Evolutionary conservation across 2,329 filamentous ascomycete genomes (phyloP).

Genomic region (Trichoderma sp.): DNA sequence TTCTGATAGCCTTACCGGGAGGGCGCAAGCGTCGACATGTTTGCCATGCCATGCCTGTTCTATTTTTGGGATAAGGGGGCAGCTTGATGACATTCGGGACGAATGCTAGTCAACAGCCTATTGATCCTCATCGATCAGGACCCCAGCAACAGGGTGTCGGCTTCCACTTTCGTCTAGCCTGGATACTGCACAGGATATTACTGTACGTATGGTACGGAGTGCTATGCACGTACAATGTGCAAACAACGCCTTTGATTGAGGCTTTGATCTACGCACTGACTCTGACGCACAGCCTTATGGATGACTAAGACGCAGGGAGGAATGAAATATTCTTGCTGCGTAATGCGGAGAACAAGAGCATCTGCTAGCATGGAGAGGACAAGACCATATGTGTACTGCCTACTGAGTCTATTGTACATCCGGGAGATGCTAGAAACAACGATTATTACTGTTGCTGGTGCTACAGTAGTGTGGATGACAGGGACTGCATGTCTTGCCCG

Average conservation of each 20-base stretch:
- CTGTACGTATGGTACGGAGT: no score
- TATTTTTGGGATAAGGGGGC: conserved; percentile 12
- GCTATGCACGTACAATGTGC: neutral
- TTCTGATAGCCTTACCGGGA: neutral
- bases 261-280: neutral
- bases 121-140: conserved; percentile 11
- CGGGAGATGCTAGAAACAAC: neutral
- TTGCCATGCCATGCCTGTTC: neutral
- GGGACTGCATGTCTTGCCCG: neutral
- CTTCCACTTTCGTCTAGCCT: neutral
- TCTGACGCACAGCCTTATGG: neutral
- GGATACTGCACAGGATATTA: neutral
- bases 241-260: neutral
- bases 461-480: neutral
- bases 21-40: neutral
- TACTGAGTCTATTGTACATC: neutral
- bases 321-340: neutral
- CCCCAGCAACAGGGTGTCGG: neutral
- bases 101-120: conserved; percentile 1
- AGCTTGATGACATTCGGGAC: neutral
- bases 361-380: neutral
- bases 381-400: neutral
- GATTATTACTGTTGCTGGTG: neutral
- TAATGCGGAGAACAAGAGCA: neutral
- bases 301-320: neutral